A percentile compares a stretch with the other conserved stretches of the same genome.
phyloP scores from a whole-genome alignment of 305 asterid genomes.

The Fraxinus angustifolia region DNA sequence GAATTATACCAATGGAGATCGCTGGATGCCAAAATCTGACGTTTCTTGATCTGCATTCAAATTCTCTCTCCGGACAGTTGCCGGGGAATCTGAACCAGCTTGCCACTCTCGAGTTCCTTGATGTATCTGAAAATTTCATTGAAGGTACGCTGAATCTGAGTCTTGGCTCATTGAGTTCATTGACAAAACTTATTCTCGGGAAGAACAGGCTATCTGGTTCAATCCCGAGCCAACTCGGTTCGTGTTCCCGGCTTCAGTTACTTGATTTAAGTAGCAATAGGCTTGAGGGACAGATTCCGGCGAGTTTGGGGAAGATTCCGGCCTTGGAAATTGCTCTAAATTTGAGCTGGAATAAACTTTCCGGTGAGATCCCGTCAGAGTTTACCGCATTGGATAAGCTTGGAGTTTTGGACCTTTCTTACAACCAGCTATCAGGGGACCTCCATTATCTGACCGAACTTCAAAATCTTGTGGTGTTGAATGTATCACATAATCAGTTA shows the following conservation, averaged over 20 bases:
- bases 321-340: conserved; percentile 73
- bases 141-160: conserved; percentile 63
- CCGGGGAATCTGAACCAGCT: conserved; percentile 57
- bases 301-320: conserved; percentile 67
- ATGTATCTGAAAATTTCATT: conserved; percentile 63
- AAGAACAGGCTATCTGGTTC: conserved; percentile 60
- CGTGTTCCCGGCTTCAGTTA: conserved; percentile 69
- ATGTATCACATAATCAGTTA: conserved; percentile 71
- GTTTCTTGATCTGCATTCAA: conserved; percentile 83
- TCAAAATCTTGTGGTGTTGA: conserved; percentile 77
- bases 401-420: conserved; percentile 74
- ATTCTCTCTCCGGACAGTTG: conserved; percentile 63
- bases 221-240: conserved; percentile 63
- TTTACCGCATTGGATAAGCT: conserved; percentile 63
- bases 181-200: conserved; percentile 70
- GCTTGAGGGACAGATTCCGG: conserved; percentile 65
- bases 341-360: conserved; percentile 68
- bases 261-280: conserved; percentile 76
- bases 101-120: conserved; percentile 60
- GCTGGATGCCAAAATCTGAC: conserved; percentile 76
- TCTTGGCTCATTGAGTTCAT: conserved; percentile 60
- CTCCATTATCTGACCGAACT: conserved; percentile 57
- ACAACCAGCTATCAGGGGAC: conserved; percentile 78
- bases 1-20: conserved; percentile 59
- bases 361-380: conserved; percentile 67